Base-by-base conservation (phyloP, 2,329 filamentous ascomycete species). In the Penicillium hesseltinei region DNA sequence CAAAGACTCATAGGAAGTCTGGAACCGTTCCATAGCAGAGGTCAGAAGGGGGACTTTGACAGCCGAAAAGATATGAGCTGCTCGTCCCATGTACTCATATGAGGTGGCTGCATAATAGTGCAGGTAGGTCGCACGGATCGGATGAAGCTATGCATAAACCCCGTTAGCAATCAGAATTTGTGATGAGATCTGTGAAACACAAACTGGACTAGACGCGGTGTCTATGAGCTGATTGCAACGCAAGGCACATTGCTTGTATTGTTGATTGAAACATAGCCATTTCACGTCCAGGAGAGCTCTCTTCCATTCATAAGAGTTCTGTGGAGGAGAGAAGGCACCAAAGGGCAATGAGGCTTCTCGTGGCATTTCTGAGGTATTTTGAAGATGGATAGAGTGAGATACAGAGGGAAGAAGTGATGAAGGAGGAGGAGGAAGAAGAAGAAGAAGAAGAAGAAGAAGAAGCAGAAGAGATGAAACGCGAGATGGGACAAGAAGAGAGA, bases 101-200 rank as follows among this genome's bases (percentile, higher is more conserved):
- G 73, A 77, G 10, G 78, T 68, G 3, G 75, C 80, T 10, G 72
- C 70, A 66, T 81, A 81, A 65, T 81, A 80, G 57, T 73, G 71
- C 39, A 81, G 71, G 62, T 76, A 81, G 5, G 70, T 69, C 25
- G 67, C 69, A 55, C 73, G 62, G 31, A 75, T 60, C 7, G 69
- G 65, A 55, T 75, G 63, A 23, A 72, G 61, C 75, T 77, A 49
- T 45, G n/a, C 29, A 7, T 46, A 33, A 39, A 42, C 3, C 3
- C 21, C 33, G 42, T 68, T n/a, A 60, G 31, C 31, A 1, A 15
- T 38, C 21, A 15, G 11, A 38, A 1, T 15, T 10, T 38, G 33
- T 25, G 25, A 45, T 23, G 36, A n/a, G 21, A 40, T 47, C 8
- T 47, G 21, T 27, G 38, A 42, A 21, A 25, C 38, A 60, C 68